Conservation (phyloP, 257 asterid genomes). For the Leptodermis oblonga region DNA sequence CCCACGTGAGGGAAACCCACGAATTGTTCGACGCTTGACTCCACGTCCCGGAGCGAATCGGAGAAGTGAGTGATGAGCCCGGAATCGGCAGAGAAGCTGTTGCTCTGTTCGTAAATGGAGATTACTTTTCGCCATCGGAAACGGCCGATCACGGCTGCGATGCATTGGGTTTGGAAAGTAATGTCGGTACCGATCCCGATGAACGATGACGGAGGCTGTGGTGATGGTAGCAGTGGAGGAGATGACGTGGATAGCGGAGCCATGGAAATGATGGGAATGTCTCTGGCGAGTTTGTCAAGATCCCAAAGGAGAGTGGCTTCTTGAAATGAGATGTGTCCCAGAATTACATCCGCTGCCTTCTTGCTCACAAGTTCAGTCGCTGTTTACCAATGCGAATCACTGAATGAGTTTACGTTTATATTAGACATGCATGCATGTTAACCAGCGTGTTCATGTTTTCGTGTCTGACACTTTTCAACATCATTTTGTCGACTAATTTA, state of each 20-base stretch:
- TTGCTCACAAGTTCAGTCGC: conserved; percentile 36
- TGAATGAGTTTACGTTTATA: no score
- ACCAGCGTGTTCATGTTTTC: no score
- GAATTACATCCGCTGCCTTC: conserved; percentile 32
- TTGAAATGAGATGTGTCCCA: conserved; percentile 43
- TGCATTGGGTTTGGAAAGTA: conserved; percentile 33
- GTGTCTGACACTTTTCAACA: no score
- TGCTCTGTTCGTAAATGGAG: conserved; percentile 33
- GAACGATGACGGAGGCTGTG: conserved; percentile 10
- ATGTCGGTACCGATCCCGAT: conserved; percentile 27
- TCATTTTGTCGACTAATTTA: no score
- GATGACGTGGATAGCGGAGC: conserved; percentile 22
- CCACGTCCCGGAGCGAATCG: conserved; percentile 32
- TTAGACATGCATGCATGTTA: no score
- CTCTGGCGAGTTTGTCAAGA: conserved; percentile 11
- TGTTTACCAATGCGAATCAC: neutral
- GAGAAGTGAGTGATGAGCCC: conserved; percentile 36
- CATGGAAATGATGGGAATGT: conserved; percentile 37
- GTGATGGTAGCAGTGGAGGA: conserved; percentile 19
- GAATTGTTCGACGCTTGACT: conserved; percentile 28
- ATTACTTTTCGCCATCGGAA: conserved; percentile 52
- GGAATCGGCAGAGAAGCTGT: conserved; percentile 25
- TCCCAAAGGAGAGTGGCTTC: conserved; percentile 44
- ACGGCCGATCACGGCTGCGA: conserved; percentile 43
- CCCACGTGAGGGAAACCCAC: conserved; percentile 29